Evolutionary conservation across 2,329 filamentous ascomycete species (phyloP).

Genomic region (Penicillium sp.): DNA sequence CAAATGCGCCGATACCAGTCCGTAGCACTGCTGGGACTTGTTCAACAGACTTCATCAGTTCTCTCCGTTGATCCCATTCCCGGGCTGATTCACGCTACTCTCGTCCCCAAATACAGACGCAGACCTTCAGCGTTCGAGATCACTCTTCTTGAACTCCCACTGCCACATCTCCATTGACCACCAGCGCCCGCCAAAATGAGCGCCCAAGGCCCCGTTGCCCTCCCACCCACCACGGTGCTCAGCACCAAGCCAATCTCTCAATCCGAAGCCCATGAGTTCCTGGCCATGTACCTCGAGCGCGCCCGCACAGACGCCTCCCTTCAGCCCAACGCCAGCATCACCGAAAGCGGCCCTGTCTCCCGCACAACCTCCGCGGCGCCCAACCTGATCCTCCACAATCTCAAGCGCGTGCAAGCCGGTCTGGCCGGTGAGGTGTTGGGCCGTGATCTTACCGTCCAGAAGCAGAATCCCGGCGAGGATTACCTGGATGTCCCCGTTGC

Average conservation of each 20-base stretch:
- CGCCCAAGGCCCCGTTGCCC: slow-evolving; percentile 40
- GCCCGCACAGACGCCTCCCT: slow-evolving; percentile 47
- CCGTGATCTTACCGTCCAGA: slow-evolving; percentile 45
- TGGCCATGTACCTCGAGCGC: slow-evolving; percentile 48
- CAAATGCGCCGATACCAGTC: slow-evolving; percentile 17
- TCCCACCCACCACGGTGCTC: slow-evolving; percentile 45
- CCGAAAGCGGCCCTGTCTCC: slow-evolving; percentile 48
- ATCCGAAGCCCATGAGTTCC: slow-evolving; percentile 46
- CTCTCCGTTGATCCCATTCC: slow-evolving; percentile 6
- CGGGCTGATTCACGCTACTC: slow-evolving; percentile 9
- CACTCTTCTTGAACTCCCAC: neutral
- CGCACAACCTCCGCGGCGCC: slow-evolving; percentile 46
- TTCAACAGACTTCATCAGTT: neutral
- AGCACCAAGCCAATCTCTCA: slow-evolving; percentile 42
- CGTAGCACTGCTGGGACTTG: neutral
- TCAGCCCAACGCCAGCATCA: slow-evolving; percentile 50
- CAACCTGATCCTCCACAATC: slow-evolving; percentile 49
- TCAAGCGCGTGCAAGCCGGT: slow-evolving; percentile 51
- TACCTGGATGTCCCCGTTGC: slow-evolving; percentile 45
- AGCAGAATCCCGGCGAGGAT: slow-evolving; percentile 40
- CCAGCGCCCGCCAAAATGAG: slow-evolving; percentile 37
- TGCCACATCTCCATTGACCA: slow-evolving; percentile 2
- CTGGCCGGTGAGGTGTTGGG: slow-evolving; percentile 48
- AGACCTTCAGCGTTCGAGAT: neutral
- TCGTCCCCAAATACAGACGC: neutral